Percentiles rank a stretch among this genome's conserved stretches.
These are phyloP conservation scores for Leccinum ochraceum DNA, from an alignment of 768 basidiomycete genomes.

Conservation along the genomic window DNA sequence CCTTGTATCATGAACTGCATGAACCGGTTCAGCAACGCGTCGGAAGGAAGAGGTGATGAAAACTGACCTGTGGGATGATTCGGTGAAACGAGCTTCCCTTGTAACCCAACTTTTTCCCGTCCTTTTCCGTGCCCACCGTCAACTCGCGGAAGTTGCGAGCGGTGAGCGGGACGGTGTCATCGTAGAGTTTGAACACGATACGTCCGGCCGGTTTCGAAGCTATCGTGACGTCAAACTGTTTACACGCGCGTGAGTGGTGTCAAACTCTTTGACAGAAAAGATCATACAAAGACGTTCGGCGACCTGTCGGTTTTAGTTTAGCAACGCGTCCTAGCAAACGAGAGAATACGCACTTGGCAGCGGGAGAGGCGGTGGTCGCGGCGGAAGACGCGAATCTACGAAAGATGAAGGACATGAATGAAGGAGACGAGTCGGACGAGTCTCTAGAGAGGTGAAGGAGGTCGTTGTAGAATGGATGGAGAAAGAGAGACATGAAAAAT, in stretches of 20 bases:
- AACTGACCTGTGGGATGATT: conserved; percentile 61
- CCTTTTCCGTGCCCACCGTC: conserved; percentile 46
- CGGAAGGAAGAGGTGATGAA: background rate
- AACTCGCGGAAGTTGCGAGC: conserved; percentile 81
- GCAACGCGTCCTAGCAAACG: background rate
- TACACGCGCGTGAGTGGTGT: background rate
- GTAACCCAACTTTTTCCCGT: conserved; percentile 70
- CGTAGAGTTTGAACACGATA: conserved; percentile 82
- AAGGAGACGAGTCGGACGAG: conserved; percentile 14
- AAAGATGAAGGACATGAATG: conserved; percentile 50
- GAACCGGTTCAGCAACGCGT: background rate
- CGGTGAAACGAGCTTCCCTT: conserved; percentile 69
- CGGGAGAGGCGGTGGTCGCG: conserved; percentile 28
- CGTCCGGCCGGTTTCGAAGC: conserved; percentile 61
- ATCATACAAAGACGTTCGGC: conserved; percentile 34
- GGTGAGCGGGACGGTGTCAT: conserved; percentile 81
- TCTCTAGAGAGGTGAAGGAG: conserved; percentile 21
- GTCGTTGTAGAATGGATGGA: conserved; percentile 26
- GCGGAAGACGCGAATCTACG: conserved; percentile 54
- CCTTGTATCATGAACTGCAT: conserved; percentile 81
- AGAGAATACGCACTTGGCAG: conserved; percentile 15
- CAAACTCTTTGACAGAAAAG: background rate
- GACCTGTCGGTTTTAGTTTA: conserved; percentile 14
- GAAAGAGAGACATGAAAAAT: conserved; percentile 22
- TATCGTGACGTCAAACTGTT: conserved; percentile 67